Percentiles rank a stretch among this genome's conserved stretches.
Evolutionary conservation across 305 asterid genomes (phyloP).

Genomic region (Coffea humblotiana): DNA sequence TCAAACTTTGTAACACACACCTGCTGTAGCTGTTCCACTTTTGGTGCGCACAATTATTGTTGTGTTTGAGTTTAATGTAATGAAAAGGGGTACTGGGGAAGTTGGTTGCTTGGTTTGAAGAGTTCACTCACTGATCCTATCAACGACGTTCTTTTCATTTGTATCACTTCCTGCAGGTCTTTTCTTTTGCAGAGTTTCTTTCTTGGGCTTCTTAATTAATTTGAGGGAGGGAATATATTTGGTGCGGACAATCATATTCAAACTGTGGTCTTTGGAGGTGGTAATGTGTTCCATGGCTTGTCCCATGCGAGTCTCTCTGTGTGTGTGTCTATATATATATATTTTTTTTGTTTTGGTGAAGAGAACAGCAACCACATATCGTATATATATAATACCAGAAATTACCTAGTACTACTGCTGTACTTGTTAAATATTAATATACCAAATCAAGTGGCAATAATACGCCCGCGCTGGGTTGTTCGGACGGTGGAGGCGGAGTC

Average conservation of each 20-base stretch:
- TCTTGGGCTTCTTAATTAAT: neutral
- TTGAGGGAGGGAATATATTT: neutral
- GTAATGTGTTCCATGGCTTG: slow-evolving; percentile 1
- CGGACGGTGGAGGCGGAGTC: no score
- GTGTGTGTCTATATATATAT: no score
- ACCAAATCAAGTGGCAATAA: no score
- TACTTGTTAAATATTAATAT: no score
- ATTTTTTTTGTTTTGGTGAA: no score
- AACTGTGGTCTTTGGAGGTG: neutral
- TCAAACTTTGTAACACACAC: neutral
- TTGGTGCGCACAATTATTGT: slow-evolving; percentile 20
- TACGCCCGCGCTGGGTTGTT: no score
- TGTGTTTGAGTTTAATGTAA: slow-evolving; percentile 1
- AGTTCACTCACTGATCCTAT: neutral
- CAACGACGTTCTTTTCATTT: neutral
- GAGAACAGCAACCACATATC: no score
- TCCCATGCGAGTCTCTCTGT: neutral
- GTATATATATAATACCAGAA: no score
- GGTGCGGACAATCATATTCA: neutral
- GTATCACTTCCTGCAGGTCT: neutral
- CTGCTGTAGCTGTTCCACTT: slow-evolving; percentile 12
- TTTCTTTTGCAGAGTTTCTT: neutral
- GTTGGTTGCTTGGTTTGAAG: slow-evolving; percentile 2
- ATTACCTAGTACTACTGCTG: no score
- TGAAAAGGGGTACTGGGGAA: neutral